phyloP scores from a whole-genome alignment of 495 filamentous ascomycete species.

The Xylaria cubensis region DNA sequence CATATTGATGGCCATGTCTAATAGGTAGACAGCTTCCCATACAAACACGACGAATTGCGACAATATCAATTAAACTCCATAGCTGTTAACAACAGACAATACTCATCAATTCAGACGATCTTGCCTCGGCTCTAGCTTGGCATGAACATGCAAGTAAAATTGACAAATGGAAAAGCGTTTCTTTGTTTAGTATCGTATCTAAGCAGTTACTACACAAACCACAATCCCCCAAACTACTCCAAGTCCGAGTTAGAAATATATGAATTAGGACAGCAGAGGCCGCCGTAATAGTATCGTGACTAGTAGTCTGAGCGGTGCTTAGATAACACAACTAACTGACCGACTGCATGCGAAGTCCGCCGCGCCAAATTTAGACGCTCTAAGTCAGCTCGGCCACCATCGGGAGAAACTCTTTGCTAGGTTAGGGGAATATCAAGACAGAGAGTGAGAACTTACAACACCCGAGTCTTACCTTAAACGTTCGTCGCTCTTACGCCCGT shows the following conservation, averaged over 20 bases:
- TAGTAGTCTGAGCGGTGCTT: neutral
- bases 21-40: neutral
- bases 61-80: neutral
- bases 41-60: neutral
- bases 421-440: neutral
- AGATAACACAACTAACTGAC: neutral
- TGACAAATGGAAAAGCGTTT: neutral
- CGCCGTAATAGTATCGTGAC: neutral
- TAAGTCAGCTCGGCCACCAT: conserved; percentile 21
- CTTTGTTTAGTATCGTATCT: neutral
- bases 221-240: neutral
- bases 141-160: neutral
- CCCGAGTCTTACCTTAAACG: too few species aligned
- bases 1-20: neutral
- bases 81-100: neutral
- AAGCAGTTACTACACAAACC: neutral
- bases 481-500: too few species aligned
- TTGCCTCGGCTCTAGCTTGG: neutral
- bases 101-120: neutral
- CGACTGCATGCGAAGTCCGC: conserved; percentile 16
- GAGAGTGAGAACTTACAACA: neutral
- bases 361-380: neutral
- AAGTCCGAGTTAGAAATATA: neutral
- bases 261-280: neutral
- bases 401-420: neutral